phyloP scores from a whole-genome alignment of 169 alveolate species.

The Plasmodium vinckei region DNA sequence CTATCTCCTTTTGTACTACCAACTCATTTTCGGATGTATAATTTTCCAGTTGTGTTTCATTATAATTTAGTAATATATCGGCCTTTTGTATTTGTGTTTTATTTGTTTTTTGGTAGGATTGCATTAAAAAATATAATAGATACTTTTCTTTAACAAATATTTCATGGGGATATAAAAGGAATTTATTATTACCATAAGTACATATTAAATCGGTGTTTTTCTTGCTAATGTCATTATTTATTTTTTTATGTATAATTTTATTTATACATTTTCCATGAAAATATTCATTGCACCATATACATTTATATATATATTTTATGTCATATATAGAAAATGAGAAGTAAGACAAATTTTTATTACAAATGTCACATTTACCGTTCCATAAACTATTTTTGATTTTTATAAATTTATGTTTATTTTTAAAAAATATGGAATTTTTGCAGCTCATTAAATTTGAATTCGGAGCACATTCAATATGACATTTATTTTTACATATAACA shows the following conservation, averaged over 20 bases:
- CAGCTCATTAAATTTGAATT: constrained; percentile 69
- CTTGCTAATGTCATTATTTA: neutral
- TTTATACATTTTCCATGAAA: constrained; percentile 78
- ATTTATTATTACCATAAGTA: constrained; percentile 50
- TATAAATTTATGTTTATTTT: constrained; percentile 68
- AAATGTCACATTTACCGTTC: constrained; percentile 57
- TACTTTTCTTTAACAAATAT: constrained; percentile 31
- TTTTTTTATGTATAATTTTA: constrained; percentile 1
- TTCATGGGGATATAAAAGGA: constrained; percentile 45
- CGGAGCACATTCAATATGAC: constrained; percentile 72
- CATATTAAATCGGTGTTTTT: constrained; percentile 21
- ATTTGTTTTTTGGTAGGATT: constrained; percentile 18
- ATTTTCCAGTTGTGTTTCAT: neutral
- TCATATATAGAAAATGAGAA: constrained; percentile 25
- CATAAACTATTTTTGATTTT: constrained; percentile 44
- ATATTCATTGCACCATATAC: constrained; percentile 82
- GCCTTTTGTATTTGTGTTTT: constrained; percentile 13
- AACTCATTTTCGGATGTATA: neutral
- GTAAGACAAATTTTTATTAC: constrained; percentile 43
- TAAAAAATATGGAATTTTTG: constrained; percentile 50
- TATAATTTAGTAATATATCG: constrained; percentile 29
- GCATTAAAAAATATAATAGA: constrained; percentile 21
- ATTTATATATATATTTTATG: constrained; percentile 54
- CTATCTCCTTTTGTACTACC: neutral
- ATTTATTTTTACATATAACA: constrained; percentile 59